Conservation (phyloP, 441 rosid species). For the Mallotus japonicus region DNA sequence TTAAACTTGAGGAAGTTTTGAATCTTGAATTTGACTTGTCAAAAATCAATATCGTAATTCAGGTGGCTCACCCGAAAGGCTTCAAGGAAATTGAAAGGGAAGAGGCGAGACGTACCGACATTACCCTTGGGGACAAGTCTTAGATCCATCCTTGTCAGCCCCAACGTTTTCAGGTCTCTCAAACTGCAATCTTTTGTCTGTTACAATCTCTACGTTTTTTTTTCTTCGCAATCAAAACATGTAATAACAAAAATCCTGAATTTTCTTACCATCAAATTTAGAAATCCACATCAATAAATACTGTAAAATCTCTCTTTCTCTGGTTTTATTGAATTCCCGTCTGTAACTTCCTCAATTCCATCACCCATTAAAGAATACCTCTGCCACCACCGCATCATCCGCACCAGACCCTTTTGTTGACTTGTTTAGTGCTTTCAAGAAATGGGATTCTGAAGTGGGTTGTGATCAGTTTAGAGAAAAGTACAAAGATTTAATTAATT, state of each 20-base stretch:
- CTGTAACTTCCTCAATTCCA: conserved; percentile 44
- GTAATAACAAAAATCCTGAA: neutral
- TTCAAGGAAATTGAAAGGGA: too few species aligned
- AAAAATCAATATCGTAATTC: too few species aligned
- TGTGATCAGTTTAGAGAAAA: conserved; percentile 61
- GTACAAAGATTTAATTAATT: conserved; percentile 32
- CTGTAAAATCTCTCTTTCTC: conserved; percentile 16
- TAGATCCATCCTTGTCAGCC: too few species aligned
- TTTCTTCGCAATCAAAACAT: neutral
- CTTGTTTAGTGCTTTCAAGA: conserved; percentile 46
- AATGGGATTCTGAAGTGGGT: conserved; percentile 84
- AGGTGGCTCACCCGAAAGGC: too few species aligned
- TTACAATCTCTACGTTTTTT: too few species aligned
- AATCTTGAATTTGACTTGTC: too few species aligned
- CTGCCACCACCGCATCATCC: conserved; percentile 9
- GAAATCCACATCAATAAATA: neutral
- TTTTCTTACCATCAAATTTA: neutral
- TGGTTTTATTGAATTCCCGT: conserved; percentile 71
- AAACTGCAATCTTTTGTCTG: too few species aligned
- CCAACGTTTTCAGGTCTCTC: too few species aligned
- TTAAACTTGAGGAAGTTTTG: too few species aligned
- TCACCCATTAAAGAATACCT: conserved; percentile 4
- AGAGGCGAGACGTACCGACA: too few species aligned
- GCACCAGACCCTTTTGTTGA: conserved; percentile 54
- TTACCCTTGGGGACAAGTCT: too few species aligned